A percentile compares a stretch with the other conserved stretches of the same genome.
phyloP scores from a whole-genome alignment of 2,329 filamentous ascomycete genomes.

The Aspergillus sp. region DNA sequence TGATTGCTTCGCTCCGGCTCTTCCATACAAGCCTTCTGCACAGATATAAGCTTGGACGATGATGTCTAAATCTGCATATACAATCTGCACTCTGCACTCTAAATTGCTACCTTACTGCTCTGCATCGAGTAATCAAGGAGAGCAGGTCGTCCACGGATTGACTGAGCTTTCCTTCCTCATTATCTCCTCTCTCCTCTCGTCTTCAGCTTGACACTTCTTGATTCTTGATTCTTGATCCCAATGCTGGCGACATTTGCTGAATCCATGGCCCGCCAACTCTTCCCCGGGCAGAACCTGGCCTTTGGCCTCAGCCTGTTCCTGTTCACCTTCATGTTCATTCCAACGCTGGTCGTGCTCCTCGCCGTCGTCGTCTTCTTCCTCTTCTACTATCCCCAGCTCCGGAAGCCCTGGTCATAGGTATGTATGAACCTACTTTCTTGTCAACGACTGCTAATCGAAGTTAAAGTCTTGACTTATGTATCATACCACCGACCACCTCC shows the following conservation, averaged over 20 bases:
- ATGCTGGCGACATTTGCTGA: conserved; percentile 14
- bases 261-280: conserved; percentile 29
- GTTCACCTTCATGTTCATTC: conserved; percentile 37
- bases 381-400: conserved; percentile 29
- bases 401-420: conserved; percentile 13
- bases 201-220: no score
- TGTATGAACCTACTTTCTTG: background rate
- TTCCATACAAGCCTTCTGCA: background rate
- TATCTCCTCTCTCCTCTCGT: background rate
- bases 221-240: no score
- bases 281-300: conserved; percentile 27
- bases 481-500: no score
- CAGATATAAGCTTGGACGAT: background rate
- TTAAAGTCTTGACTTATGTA: no score
- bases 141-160: no score
- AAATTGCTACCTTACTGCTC: no score
- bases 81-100: no score
- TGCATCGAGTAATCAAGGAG: no score
- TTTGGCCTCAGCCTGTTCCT: conserved; percentile 33
- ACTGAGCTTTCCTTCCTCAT: no score
- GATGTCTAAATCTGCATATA: background rate
- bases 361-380: conserved; percentile 33
- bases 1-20: background rate
- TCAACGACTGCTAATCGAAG: background rate
- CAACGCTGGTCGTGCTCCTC: conserved; percentile 31